Conservation (phyloP, 306 rosid genomes). For the Cercis canadensis region DNA sequence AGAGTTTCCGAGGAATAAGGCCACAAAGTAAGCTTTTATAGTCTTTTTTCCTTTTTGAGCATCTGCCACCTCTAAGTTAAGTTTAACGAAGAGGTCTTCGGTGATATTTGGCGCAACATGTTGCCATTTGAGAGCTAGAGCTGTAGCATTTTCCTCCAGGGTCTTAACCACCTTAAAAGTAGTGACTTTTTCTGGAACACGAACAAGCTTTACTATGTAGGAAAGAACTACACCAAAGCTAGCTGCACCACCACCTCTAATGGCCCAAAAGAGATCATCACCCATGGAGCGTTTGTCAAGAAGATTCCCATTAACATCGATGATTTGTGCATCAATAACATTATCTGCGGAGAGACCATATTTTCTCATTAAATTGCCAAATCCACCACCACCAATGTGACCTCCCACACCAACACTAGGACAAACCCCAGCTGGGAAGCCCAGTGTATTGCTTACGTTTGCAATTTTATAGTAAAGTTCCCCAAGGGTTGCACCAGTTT, state of each 20-base stretch:
- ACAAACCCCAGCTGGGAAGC: not conserved
- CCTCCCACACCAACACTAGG: not conserved
- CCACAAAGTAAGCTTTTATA: constrained; percentile 14
- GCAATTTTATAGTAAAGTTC: constrained; percentile 38
- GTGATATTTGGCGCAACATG: not conserved
- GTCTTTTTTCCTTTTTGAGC: constrained; percentile 14
- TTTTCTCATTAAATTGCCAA: constrained; percentile 1
- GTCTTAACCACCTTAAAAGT: constrained; percentile 26
- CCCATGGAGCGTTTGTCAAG: constrained; percentile 42
- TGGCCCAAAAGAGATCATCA: constrained; percentile 48
- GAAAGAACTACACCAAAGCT: constrained; percentile 48
- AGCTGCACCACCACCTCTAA: constrained; percentile 50
- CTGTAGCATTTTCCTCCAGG: constrained; percentile 22
- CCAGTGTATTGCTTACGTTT: not conserved
- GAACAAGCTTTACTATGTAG: constrained; percentile 34
- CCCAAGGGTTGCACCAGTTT: constrained; percentile 44
- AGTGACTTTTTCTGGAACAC: constrained; percentile 36
- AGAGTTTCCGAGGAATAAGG: constrained; percentile 28
- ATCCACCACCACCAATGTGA: not conserved
- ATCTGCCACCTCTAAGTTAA: constrained; percentile 25
- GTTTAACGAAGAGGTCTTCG: constrained; percentile 13
- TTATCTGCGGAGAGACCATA: constrained; percentile 36
- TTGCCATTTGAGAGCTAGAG: not conserved
- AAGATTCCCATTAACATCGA: constrained; percentile 32
- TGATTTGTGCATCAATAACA: constrained; percentile 43